Base-by-base conservation (phyloP, 305 asterid species). In the Fraxinus ornus region DNA sequence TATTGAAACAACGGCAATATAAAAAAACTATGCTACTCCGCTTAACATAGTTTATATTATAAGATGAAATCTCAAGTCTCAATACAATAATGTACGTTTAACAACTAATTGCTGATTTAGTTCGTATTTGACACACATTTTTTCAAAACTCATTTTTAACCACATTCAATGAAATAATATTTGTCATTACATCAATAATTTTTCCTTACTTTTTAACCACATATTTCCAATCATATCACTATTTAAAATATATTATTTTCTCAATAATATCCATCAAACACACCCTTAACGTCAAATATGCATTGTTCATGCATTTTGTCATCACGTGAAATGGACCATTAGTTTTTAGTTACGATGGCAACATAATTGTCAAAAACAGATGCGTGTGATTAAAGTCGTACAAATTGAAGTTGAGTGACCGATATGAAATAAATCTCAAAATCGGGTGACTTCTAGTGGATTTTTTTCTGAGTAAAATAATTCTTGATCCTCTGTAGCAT, bases 401-500 rank as follows among this genome's bases (percentile, higher is more conserved):
- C 6, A 62, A 62, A 62, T 62, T 22, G 71, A 62, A 62, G 71
- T 62, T 22, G 71, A 2, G 33, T 22, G 17, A 22, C 71, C 71
- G 22, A 22, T 24, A 22, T 21, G 71, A 21, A 8, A 62, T 62
- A 62, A 52, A 62, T 62, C 33, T 7, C 71, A 9, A 62, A 62
- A 21, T 21, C 10, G 15, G 30, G 71, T 21, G 28, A 7, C 71
- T 62, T 62, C 71, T 21, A 24, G 12, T 62, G 28, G 10, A 62
- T 9, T 21, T 62, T 55, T 26, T 28, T 26, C 74, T 1, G 4
- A 12, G 74, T 66, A 0, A 13, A 68, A 57, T 22, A 17, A n/a
- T 62, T 76, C 55, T 3, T 62, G 81, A 86, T 86, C 79, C 4
- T 35, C 28, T 83, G 81, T 8, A 78, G 62, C 78, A n/a, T 1